Evolutionary conservation across 257 asterid species (phyloP).

Genomic region (Solanum sitiens): DNA sequence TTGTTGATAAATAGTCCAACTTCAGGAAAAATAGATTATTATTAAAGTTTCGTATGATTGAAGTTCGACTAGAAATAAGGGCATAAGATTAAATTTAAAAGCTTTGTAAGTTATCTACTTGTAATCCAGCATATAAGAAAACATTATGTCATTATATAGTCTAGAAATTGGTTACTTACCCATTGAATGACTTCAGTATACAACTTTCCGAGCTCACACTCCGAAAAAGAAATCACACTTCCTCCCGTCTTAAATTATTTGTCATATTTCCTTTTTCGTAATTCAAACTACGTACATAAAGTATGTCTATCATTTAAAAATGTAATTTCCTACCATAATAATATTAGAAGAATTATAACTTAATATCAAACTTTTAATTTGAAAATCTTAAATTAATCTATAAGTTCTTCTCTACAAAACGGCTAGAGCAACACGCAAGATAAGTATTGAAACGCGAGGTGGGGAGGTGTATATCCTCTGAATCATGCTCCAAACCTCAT

Average conservation of each 20-base stretch:
- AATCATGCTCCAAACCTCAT: constrained; percentile 66
- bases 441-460: constrained; percentile 45
- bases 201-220: neutral
- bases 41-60: neutral
- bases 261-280: neutral
- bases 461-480: constrained; percentile 61
- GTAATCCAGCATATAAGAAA: neutral
- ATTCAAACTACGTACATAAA: neutral
- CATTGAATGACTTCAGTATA: neutral
- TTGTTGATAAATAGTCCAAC: neutral
- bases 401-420: constrained; percentile 12
- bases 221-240: neutral
- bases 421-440: constrained; percentile 51
- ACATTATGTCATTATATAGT: neutral
- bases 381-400: too few species aligned
- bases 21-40: too few species aligned
- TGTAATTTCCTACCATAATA: neutral
- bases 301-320: neutral
- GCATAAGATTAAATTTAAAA: too few species aligned
- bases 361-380: too few species aligned
- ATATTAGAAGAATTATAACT: too few species aligned
- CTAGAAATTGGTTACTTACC: neutral
- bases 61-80: neutral
- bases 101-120: neutral
- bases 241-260: too few species aligned